Conservation (phyloP, 1,284 basidiomycete genomes). For the Abortiporus biennis region DNA sequence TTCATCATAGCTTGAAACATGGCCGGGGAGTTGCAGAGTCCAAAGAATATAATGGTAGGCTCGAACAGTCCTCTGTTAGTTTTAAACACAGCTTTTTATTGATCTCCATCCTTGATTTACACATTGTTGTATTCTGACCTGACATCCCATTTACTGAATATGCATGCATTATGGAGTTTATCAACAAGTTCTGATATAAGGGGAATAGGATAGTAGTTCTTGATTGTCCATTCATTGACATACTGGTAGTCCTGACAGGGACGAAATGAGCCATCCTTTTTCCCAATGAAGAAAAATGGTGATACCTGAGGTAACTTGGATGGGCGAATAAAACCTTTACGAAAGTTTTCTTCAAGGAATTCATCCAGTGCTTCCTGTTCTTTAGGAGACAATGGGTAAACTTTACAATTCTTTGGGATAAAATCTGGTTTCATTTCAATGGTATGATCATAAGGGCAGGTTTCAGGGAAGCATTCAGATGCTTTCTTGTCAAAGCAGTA, state of each 20-base stretch:
- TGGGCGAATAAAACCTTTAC: conserved; percentile 15
- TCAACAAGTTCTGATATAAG: conserved; percentile 27
- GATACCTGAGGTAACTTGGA: conserved; percentile 22
- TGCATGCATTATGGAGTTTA: conserved; percentile 18
- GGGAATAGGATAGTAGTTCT: conserved; percentile 29
- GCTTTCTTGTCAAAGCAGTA: conserved; percentile 11
- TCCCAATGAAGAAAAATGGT: conserved; percentile 33
- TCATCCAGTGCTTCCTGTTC: conserved; percentile 20
- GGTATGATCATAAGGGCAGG: conserved; percentile 14
- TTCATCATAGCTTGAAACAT: no score
- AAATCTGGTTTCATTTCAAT: conserved; percentile 14
- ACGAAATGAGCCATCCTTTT: conserved; percentile 31
- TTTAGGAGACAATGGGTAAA: conserved; percentile 19
- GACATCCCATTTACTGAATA: no score
- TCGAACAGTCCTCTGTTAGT: conserved; percentile 25
- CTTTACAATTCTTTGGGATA: conserved; percentile 9
- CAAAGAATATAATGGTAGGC: conserved; percentile 26
- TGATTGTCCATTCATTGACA: conserved; percentile 23
- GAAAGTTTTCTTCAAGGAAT: conserved; percentile 26
- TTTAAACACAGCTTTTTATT: no score
- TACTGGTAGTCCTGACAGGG: conserved; percentile 25
- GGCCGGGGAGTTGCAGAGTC: conserved; percentile 25
- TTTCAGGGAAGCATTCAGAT: conserved; percentile 10
- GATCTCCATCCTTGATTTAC: no score
- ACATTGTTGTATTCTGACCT: no score